phyloP scores from a whole-genome alignment of 192 early-diverging fungal species.

The Allomyces macrogynus region DNA sequence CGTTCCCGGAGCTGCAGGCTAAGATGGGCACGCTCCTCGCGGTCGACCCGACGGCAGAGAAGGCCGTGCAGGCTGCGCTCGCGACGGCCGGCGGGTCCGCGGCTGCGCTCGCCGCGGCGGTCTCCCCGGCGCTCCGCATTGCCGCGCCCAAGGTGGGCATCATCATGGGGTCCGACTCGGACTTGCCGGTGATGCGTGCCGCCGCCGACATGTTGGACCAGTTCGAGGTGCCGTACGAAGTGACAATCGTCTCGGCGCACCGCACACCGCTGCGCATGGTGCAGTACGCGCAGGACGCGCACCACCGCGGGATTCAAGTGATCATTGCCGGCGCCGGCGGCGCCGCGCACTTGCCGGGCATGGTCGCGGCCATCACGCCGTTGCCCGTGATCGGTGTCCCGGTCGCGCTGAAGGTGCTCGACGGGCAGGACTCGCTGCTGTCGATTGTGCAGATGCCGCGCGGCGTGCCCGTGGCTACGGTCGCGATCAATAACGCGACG shows the following conservation, averaged over 20 bases:
- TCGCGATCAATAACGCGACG: constrained; percentile 94
- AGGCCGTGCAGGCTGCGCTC: constrained; percentile 18
- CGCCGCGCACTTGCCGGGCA: constrained; percentile 94
- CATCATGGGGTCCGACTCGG: constrained; percentile 98
- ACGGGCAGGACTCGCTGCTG: constrained; percentile 91
- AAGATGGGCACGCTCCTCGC: constrained; percentile 36
- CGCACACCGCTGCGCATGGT: constrained; percentile 86
- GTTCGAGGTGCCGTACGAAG: constrained; percentile 83
- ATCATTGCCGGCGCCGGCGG: constrained; percentile 98
- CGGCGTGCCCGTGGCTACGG: constrained; percentile 94
- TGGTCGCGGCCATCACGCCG: constrained; percentile 96
- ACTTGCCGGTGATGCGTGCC: constrained; percentile 81
- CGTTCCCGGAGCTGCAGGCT: constrained; percentile 53
- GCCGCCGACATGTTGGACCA: constrained; percentile 73
- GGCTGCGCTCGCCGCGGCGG: constrained; percentile 5
- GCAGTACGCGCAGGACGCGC: constrained; percentile 72
- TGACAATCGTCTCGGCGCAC: constrained; percentile 95
- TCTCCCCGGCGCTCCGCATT: constrained; percentile 9
- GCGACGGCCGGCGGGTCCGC: neutral
- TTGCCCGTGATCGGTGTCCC: constrained; percentile 96
- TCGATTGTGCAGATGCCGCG: constrained; percentile 99
- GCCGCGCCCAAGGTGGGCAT: constrained; percentile 73
- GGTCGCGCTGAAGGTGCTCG: constrained; percentile 76
- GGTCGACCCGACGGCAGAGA: constrained; percentile 32
- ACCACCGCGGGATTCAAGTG: constrained; percentile 74